Evolutionary conservation across 495 filamentous ascomycete genomes (phyloP), one percentile per base, ranked within the genome.

Genomic region (Coniosporium apollinis): DNA sequence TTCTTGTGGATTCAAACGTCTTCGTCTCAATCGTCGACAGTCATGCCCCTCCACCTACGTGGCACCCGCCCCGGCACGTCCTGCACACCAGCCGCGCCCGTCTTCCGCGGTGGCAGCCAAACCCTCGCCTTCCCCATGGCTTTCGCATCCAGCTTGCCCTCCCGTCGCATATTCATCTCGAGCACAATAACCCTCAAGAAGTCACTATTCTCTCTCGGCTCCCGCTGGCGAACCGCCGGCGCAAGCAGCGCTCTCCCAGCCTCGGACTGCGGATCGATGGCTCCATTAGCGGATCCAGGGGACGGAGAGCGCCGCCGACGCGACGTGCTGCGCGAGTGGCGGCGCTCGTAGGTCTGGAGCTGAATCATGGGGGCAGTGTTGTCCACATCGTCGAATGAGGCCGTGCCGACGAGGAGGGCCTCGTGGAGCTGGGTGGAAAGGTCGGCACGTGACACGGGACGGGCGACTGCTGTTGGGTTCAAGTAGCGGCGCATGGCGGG

Each of bases 131-230:
- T 70, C 7, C 85, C 82, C 26, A 79, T 77, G n/a, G 72, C 72
- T 30, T 77, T 75, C 30, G 87, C 79, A 45, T 83, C 81, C 38
- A 97, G 60, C 58, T 97, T 96, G 29, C 89, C 89, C 29, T 66
- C 69, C 46, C 82, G 76, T 20, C 86, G 77, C 89, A 97, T 97
- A 39, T 87, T 82, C 79, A 94, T 93, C 58, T 97, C 89, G 48
- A 94, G 66, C 36, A 94, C 87, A 19, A 91, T 82, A 47, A 96
- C 76, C 19, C 89, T 74, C 33, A 97, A 74, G 58, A 96, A 97
- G 45, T 94, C 79, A 17, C 78, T 71, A 51, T 97, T 97, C 53
- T 97, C 89, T 24, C 89, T 71, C 44, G 82, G 72, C 52, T 94
- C 89, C 10, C 89, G 74, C 51, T 86, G 86, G 10, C 83, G 76